phyloP scores from a whole-genome alignment of 352 stramenopile species.

The Pythium rishiriense region DNA sequence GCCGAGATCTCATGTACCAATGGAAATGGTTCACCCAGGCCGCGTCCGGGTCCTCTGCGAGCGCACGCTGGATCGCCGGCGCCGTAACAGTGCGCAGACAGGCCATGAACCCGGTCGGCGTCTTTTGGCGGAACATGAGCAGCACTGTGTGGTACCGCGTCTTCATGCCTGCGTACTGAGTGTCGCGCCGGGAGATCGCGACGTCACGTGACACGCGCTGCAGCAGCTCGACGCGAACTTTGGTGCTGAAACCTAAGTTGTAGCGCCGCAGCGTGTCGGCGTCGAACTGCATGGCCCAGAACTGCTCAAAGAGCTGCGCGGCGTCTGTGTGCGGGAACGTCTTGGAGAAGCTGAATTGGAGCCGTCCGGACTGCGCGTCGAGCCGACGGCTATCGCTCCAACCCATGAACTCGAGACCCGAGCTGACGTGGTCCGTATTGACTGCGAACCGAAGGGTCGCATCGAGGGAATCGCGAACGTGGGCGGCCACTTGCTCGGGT shows the following conservation, averaged over 20 bases:
- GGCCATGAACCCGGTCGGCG: conserved; percentile 11
- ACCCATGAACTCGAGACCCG: too few relatives aligned
- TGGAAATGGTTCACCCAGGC: conserved; percentile 22
- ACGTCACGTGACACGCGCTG: conserved; percentile 10
- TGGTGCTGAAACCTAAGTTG: conserved; percentile 16
- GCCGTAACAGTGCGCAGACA: conserved; percentile 11
- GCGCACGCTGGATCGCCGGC: conserved; percentile 9
- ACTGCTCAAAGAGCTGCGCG: conserved; percentile 7
- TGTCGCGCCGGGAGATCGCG: conserved; percentile 8
- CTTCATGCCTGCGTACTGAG: conserved; percentile 15
- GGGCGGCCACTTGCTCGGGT: neutral
- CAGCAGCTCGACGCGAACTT: conserved; percentile 9
- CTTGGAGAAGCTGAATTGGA: conserved; percentile 23
- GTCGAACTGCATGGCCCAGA: conserved; percentile 21
- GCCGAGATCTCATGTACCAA: conserved; percentile 10
- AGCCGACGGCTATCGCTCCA: too few relatives aligned
- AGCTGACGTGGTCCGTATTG: too few relatives aligned
- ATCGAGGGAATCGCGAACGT: too few relatives aligned
- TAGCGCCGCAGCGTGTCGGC: conserved; percentile 13
- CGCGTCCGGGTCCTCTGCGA: conserved; percentile 1
- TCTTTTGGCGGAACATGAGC: conserved; percentile 13
- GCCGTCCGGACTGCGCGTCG: too few relatives aligned
- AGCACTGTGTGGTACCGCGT: conserved; percentile 21
- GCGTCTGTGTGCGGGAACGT: conserved; percentile 13
- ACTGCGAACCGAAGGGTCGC: too few relatives aligned